Conservation (phyloP, 768 basidiomycete species). For the Boletellus ananas region DNA sequence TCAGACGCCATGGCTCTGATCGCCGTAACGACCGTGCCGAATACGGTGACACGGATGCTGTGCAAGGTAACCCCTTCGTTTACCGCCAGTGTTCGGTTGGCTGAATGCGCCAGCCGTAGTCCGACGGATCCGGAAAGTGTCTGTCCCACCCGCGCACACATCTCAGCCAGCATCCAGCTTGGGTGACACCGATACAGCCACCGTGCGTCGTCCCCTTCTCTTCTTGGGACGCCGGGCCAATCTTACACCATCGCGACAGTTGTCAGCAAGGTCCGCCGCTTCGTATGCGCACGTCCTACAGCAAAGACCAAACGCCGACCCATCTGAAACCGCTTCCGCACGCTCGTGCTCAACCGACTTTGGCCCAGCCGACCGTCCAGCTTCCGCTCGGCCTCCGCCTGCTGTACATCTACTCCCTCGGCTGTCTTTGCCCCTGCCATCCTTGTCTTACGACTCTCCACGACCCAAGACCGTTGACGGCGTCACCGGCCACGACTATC, state of each 20-base stretch:
- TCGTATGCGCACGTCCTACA: conserved; percentile 9
- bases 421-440: conserved; percentile 17
- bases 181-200: conserved; percentile 23
- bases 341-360: conserved; percentile 27
- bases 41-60: conserved; percentile 15
- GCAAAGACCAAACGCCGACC: background rate
- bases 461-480: conserved; percentile 19
- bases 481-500: conserved; percentile 32
- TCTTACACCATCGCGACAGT: conserved; percentile 18
- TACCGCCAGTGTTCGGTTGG: background rate
- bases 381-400: conserved; percentile 42
- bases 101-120: conserved; percentile 14
- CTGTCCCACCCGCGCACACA: conserved; percentile 1
- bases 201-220: conserved; percentile 9
- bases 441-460: conserved; percentile 18
- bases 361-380: conserved; percentile 23
- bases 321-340: conserved; percentile 7
- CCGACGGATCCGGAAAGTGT: conserved; percentile 12
- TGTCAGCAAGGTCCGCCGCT: conserved; percentile 18
- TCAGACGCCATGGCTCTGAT: conserved; percentile 12
- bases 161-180: conserved; percentile 13
- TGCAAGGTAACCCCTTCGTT: conserved; percentile 21
- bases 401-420: conserved; percentile 30
- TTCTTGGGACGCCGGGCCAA: background rate
- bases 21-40: conserved; percentile 17